Conservation (phyloP, 441 rosid species). For the Euphorbia corollata region DNA sequence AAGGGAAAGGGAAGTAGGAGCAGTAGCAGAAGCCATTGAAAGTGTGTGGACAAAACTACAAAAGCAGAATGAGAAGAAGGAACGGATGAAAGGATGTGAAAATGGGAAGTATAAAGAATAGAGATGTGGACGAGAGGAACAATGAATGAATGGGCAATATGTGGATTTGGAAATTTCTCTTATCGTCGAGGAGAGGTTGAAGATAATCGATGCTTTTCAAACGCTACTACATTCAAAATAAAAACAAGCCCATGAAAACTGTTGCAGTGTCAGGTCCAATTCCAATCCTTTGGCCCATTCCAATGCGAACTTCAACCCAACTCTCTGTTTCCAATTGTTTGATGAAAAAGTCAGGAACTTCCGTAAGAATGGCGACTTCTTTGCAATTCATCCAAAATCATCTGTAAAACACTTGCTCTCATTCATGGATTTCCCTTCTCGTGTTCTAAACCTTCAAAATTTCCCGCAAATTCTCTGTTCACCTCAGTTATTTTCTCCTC, state of each 20-base stretch:
- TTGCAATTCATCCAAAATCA: neutral
- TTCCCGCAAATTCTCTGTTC: slow-evolving; percentile 15
- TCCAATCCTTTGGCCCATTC: neutral
- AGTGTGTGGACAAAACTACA: neutral
- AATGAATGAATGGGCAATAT: slow-evolving; percentile 20
- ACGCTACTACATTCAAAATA: neutral
- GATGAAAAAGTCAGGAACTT: neutral
- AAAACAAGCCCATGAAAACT: neutral
- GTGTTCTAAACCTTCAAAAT: neutral
- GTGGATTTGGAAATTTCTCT: slow-evolving; percentile 33
- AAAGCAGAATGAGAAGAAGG: neutral
- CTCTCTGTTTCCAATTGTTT: neutral
- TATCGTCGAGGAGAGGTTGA: slow-evolving; percentile 55
- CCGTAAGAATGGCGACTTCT: neutral
- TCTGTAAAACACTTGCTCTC: neutral
- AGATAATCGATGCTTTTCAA: slow-evolving; percentile 24
- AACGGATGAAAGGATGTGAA: slow-evolving; percentile 4
- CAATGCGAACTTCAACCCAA: neutral
- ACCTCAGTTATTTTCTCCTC: slow-evolving; percentile 8
- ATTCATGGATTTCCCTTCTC: slow-evolving; percentile 16
- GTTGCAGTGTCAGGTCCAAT: neutral
- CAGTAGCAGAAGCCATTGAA: slow-evolving; percentile 50
- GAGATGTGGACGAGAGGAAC: slow-evolving; percentile 33
- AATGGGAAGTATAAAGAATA: neutral
- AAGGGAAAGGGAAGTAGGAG: slow-evolving; percentile 50